Evolutionary conservation across 495 filamentous ascomycete species (phyloP), one percentile per base, ranked within the genome.

Genomic region (Penicillium odoratum): DNA sequence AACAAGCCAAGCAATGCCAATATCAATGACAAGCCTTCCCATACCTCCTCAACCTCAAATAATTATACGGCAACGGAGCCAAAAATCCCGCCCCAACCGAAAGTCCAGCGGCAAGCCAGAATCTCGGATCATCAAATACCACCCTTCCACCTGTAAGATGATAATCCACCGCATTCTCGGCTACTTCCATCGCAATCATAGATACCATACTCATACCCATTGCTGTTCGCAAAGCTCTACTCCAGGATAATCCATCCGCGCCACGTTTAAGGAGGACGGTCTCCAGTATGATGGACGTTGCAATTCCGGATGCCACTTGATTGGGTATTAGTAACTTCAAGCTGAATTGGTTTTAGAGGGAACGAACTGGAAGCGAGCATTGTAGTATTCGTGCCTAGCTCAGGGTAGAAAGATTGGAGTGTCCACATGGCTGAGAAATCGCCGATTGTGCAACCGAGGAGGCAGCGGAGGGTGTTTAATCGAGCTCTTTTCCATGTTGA

Each of bases 171-270:
- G 62, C 51, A 52, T 78, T 81, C 44, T 78, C 70, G 3, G 69
- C 77, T 1, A 64, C 36, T 53, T 81, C 77, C 78, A 81, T 81
- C 3, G 74, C 71, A 26, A 79, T 28, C 78, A 81, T 79, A 0
- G 77, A 78, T 3, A 78, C 68, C 40, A 78, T 63, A 53, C 76
- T 81, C 78, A 81, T 81, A 0, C 78, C 78, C 64, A 69, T 72
- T 0, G 78, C 78, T 1, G 78, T 79, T 7, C 67, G 69, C 7
- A 62, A 61, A 4, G 78, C 77, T 29, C 48, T 63, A 0, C 48
- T 43, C 74, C 72, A 76, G 3, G 74, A 64, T 9, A 79, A 62
- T 47, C 64, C 58, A 48, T 81, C 78, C n/a, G 61, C 58, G 0
- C 78, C 78, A 8, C 57, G 65, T 3, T 64, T 63, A 13, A 81